phyloP scores from a whole-genome alignment of 116 monocot genomes.

The Papilionanthe hybrid region DNA sequence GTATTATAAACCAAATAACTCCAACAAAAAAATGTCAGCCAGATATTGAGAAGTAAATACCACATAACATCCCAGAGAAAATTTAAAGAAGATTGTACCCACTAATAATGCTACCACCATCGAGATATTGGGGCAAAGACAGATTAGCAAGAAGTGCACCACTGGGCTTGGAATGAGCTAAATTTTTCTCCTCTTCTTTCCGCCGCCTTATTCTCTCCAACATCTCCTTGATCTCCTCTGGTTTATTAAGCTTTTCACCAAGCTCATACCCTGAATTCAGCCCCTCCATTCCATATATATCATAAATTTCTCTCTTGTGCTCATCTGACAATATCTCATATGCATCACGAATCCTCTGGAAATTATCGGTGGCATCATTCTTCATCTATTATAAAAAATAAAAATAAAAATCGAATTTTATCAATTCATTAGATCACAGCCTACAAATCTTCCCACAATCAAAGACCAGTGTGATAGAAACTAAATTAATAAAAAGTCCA shows the following conservation, averaged over 20 bases:
- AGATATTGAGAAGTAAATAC: background rate
- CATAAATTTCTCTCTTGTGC: conserved; percentile 79
- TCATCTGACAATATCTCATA: conserved; percentile 84
- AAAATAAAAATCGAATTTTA: background rate
- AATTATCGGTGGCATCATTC: conserved; percentile 90
- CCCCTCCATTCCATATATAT: conserved; percentile 97
- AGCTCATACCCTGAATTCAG: conserved; percentile 79
- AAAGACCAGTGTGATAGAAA: background rate
- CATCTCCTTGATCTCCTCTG: conserved; percentile 82
- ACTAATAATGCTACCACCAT: conserved; percentile 66
- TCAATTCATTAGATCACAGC: background rate
- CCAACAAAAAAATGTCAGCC: background rate
- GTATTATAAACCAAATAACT: background rate
- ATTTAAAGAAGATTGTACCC: conserved; percentile 37
- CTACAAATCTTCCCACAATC: background rate
- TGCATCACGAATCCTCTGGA: conserved; percentile 82
- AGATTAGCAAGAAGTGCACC: conserved; percentile 68
- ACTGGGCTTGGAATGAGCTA: conserved; percentile 47
- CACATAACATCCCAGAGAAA: background rate
- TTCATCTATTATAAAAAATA: conserved; percentile 62
- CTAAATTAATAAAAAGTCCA: background rate
- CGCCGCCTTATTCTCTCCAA: conserved; percentile 63
- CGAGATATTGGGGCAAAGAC: conserved; percentile 76
- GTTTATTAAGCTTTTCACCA: conserved; percentile 70
- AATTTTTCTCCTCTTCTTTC: conserved; percentile 61